Conservation (phyloP, 2,329 filamentous ascomycete genomes). For the Sporothrix sp. region DNA sequence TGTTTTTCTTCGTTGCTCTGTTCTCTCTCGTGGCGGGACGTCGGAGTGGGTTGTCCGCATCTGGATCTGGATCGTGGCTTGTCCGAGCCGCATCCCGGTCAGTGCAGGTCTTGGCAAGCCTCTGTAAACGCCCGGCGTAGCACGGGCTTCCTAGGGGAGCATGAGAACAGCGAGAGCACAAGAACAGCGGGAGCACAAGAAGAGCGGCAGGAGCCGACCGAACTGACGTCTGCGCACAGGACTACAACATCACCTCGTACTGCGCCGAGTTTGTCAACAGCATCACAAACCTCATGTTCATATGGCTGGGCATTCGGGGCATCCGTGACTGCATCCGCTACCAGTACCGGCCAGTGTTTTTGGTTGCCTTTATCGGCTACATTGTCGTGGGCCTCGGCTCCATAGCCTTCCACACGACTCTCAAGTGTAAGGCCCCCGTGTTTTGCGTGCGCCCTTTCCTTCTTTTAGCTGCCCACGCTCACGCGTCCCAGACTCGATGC, state of each 20-base stretch:
- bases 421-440: conserved; percentile 48
- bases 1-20: background rate
- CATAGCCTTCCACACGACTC: conserved; percentile 45
- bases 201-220: too few species aligned
- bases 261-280: conserved; percentile 43
- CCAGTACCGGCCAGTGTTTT: conserved; percentile 65
- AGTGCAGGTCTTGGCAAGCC: background rate
- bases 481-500: conserved; percentile 50
- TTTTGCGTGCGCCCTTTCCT: too few species aligned
- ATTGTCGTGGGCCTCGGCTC: conserved; percentile 45
- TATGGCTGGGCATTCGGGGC: conserved; percentile 67
- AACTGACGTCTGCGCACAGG: conserved; percentile 17
- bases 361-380: conserved; percentile 50
- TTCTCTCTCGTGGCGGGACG: too few species aligned
- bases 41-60: too few species aligned
- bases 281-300: conserved; percentile 71
- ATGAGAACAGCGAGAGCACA: too few species aligned
- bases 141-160: background rate
- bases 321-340: conserved; percentile 62
- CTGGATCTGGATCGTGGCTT: too few species aligned
- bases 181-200: too few species aligned
- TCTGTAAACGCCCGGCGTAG: background rate
- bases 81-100: background rate
- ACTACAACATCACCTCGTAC: conserved; percentile 30
- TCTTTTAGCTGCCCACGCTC: too few species aligned